Evolutionary conservation across 2,329 filamentous ascomycete genomes (phyloP), one percentile per base, ranked within the genome.

Genomic region (Ramularia endophylla): DNA sequence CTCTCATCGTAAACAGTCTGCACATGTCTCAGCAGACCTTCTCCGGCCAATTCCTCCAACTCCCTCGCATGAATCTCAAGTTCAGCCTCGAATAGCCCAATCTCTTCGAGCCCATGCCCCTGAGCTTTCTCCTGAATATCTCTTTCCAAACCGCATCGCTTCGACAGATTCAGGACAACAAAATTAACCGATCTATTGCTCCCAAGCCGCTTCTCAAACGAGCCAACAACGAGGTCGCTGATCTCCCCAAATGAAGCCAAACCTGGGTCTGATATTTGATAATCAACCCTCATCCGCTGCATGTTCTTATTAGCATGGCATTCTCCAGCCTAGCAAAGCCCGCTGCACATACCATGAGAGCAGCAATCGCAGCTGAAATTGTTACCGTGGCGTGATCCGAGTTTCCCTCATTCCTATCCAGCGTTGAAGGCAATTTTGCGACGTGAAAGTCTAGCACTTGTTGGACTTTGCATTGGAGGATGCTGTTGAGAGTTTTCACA

Each of bases 1-100:
- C 22, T 25, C 11, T 25, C 22, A 6, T 25, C 22, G 11, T 25
- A 25, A 11, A 25, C 22, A 6, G 22, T 25, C 22, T 25, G 22
- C 32, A 34, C 20, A n/a, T 19, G n/a, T 15, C 32, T 7, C 8
- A 34, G n/a, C 6, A 34, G 32, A 8, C 9, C n/a, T 19, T 16
- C 28, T n/a, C 30, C 33, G 11, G 7, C 13, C 11, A 11, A 27
- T 12, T 19, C 13, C 28, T 37, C 33, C 4, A 18, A 7, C 20
- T 41, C 27, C 19, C 35, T 16, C 12, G 13, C 16, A 30, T 38
- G 25, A 15, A 44, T 38, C 19, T 48, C 45, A 6, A 48, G 30
- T 27, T 48, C 41, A 7, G 33, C 30, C 30, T 40, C 34, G 8
- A 45, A 18, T 19, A 48, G 42, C 27, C 36, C 29, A 13, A 47